Base-by-base conservation (phyloP, 1,139 yeast species). In the Arxiozyma slooffiae region DNA sequence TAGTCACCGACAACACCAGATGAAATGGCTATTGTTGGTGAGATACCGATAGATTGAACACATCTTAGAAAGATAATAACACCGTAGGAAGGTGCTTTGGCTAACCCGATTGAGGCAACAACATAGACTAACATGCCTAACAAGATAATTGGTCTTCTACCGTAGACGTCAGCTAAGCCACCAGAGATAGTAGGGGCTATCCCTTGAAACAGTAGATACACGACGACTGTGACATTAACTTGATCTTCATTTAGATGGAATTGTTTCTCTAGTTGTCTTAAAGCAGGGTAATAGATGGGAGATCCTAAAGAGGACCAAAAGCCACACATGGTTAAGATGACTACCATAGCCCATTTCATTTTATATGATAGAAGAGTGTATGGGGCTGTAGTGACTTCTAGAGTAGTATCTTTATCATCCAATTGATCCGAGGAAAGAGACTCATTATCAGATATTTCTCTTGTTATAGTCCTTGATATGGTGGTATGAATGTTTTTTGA, bases 1-100 rank as follows among this genome's bases (percentile, higher is more conserved):
- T 82, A 69, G 62, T 87, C 96, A 14, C 87, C 85, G 11, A 82
- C 79, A 0, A 82, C 75, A 1, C 92, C 94, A 1, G 82, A 73
- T 16, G 77, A 73, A 1, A 86, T 72, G 1, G 92, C 81, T 7
- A 86, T 74, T 0, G 85, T 75, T 0, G 94, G 85, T 0, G 92
- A 80, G 16, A 82, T 80, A 17, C 85, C 84, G 4, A 78, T 72
- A 1, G 92, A 85, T 57, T 85, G 90, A 7, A 83, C 58, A 59
- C 85, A 78, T 53, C 95, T 67, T 42, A 84, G 63, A 16, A 80
- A 74, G 18, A 82, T 66, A 23, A 83, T 66, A 18, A 75, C 70
- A 62, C 80, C 76, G 58, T 80, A 83, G 2, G 69, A 67, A n/a
- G 74, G 67, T 17, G 80, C 68, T 21, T 74, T 68, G 0, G 89